These are phyloP conservation scores for Parastagonospora avenae DNA, from an alignment of 2,329 filamentous ascomycete species.

Conservation along the genomic window DNA sequence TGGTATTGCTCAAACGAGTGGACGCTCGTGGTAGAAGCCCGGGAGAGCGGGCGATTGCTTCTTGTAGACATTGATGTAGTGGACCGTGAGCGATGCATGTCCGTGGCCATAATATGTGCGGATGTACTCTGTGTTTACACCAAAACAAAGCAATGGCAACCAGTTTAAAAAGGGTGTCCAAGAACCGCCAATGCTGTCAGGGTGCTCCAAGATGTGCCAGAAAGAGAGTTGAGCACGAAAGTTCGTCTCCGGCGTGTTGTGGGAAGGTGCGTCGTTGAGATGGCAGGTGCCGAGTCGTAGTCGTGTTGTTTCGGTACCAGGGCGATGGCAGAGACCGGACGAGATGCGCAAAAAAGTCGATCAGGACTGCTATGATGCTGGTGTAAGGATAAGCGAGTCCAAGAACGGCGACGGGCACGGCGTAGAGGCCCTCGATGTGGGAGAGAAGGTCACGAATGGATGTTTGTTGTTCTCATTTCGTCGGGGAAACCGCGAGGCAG, in stretches of 20 bases:
- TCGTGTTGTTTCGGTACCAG: constrained; percentile 20
- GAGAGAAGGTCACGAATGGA: constrained; percentile 31
- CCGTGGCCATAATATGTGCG: constrained; percentile 38
- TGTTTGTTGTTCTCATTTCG: constrained; percentile 27
- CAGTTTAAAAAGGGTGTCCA: neutral
- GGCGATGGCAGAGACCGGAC: constrained; percentile 14
- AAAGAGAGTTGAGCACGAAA: neutral
- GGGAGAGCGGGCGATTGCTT: constrained; percentile 53
- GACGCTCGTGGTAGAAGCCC: constrained; percentile 56
- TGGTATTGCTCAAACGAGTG: constrained; percentile 48
- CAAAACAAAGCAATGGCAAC: constrained; percentile 37
- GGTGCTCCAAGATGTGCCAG: no score
- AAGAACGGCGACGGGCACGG: constrained; percentile 22
- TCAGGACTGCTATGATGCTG: constrained; percentile 14
- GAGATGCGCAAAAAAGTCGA: constrained; percentile 9
- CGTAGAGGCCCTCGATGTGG: constrained; percentile 19
- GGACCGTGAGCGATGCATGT: constrained; percentile 52
- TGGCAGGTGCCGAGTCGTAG: constrained; percentile 9
- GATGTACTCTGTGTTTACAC: constrained; percentile 38
- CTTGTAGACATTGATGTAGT: constrained; percentile 52
- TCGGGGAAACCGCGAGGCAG: constrained; percentile 19
- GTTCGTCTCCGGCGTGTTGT: neutral
- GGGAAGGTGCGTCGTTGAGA: constrained; percentile 4
- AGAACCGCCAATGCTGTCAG: neutral
- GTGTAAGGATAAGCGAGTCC: constrained; percentile 22